Evolutionary conservation across 2,329 filamentous ascomycete genomes (phyloP), one percentile per base, ranked within the genome.

Genomic region (Aspergillus arachidicola): DNA sequence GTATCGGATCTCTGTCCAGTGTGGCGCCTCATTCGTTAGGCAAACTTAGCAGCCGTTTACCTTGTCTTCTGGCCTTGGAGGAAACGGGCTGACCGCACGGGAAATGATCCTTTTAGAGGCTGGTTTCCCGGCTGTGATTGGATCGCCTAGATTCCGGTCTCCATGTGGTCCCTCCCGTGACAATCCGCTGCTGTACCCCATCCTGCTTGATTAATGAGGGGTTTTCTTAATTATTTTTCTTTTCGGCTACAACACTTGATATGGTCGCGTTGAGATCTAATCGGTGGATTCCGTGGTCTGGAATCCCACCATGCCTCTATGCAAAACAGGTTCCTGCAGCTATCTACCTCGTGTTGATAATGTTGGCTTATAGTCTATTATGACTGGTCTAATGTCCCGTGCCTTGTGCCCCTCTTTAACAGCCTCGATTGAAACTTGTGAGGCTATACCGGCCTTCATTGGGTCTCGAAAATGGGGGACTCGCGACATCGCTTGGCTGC

Each of bases 111-210:
- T 30, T 26, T 64, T 54, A 30, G 53, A 57, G 57, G 38, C 46
- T 46, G 57, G 59, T 30, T 46, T 36, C 36, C 16, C n/a, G 9
- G 10, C 16, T 51, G 28, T 51, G 48, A 58, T 58, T 58, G 57
- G 57, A 50, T 58, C 57, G 43, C 57, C 32, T 38, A 36, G 57
- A 23, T 58, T 58, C 57, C 57, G 57, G 54, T 32, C 60, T 46
- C 60, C 57, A 63, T 60, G 60, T 63, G 60, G 63, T 51, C 26
- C 48, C 41, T 65, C 53, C 63, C 63, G 60, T 60, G 60, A 60
- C 48, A 63, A 21, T 59, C 48, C 43, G 48, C 54, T 57, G 58
- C 48, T 58, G 54, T 56, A 63, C 63, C 43, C 63, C 57, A 38
- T 63, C 43, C 46, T 54, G 36, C 36, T 30, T 58, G 30, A n/a